Evolutionary conservation across 2,329 filamentous ascomycete species (phyloP).

Genomic region (Cladosporium phlei): DNA sequence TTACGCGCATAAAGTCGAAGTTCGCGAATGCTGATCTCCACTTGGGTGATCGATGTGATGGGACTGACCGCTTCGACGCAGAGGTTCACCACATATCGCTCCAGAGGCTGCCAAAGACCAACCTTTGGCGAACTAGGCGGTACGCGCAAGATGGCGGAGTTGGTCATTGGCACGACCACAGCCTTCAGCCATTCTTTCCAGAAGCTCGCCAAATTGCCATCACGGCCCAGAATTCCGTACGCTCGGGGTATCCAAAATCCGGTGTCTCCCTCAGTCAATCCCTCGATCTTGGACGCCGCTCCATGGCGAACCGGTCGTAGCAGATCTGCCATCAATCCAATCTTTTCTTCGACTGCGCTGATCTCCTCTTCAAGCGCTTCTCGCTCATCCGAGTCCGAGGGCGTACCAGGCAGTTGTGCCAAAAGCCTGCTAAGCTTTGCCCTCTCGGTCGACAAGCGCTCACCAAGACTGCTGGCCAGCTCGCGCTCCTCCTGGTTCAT

Average conservation of each 20-base stretch:
- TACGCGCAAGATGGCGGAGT: constrained; percentile 75
- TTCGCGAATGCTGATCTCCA: constrained; percentile 85
- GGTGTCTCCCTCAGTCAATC: constrained; percentile 88
- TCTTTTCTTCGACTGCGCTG: constrained; percentile 93
- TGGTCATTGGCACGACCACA: constrained; percentile 90
- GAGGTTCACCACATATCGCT: constrained; percentile 93
- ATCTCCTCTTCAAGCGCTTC: constrained; percentile 91
- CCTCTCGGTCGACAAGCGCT: constrained; percentile 78
- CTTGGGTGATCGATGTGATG: constrained; percentile 88
- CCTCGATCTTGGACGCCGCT: constrained; percentile 94
- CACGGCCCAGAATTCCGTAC: constrained; percentile 85
- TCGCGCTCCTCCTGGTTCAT: constrained; percentile 91
- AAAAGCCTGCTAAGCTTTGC: constrained; percentile 86
- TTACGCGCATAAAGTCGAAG: constrained; percentile 87
- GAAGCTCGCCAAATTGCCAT: constrained; percentile 77
- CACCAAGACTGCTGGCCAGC: constrained; percentile 83
- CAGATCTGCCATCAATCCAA: constrained; percentile 92
- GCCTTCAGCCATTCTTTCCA: constrained; percentile 99
- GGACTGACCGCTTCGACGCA: constrained; percentile 93
- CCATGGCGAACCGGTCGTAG: constrained; percentile 87
- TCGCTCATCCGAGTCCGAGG: constrained; percentile 74
- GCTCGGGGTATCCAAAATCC: constrained; percentile 93
- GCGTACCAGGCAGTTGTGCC: constrained; percentile 71
- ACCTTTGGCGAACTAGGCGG: constrained; percentile 84
- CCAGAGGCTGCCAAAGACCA: constrained; percentile 91